Base-by-base conservation (phyloP, 2,329 filamentous ascomycete genomes). In the Cytospora schulzeri region DNA sequence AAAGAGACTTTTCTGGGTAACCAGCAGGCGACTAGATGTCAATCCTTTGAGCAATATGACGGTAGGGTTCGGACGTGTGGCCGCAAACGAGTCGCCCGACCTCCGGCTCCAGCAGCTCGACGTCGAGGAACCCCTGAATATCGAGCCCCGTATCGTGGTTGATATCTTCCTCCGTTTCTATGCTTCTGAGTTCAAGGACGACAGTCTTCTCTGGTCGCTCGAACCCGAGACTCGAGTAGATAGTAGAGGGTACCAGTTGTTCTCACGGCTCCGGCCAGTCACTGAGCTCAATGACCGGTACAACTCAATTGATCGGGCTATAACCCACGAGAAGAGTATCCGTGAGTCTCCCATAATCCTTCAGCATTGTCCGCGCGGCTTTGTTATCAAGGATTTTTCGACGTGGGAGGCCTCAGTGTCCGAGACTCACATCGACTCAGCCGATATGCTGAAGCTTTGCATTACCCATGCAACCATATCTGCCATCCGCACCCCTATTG, bases 1-100 rank as follows among this genome's bases (percentile, higher is more conserved):
- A 12, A 66, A 63, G 33, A 69, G 41, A 29, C 33, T 72, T 2
- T 28, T 72, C 2, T 75, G 73, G 73, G 60, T 74, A 9, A 75
- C 73, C 7, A n/a, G 55, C 17, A 70, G 66, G 14, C 59, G 65
- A 14, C 35, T 48, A 17, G 59, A 14, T 3, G 67, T 70, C 7
- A 11, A n/a, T n/a, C n/a, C n/a, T 33, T 5, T 5, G 51, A 72
- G n/a, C 72, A 72, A 71, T 64, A 70, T 71, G 58, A 70, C 63
- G 12, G 65, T 73, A 17, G 71, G 68, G 12, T 68, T 72, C 24
- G 68, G 67, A 0, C 68, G 72, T 14, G 28, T 63, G 12, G 61
- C 68, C 1, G 50, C 60, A 2, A 24, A 58, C n/a, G 71, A 73
- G 57, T 57, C 62, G 26, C 62, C 64, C 1, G 57, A 69, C 12